Evolutionary conservation across 768 basidiomycete genomes (phyloP), one percentile per base, ranked within the genome.

Genomic region (Guyanaporus albipodus): DNA sequence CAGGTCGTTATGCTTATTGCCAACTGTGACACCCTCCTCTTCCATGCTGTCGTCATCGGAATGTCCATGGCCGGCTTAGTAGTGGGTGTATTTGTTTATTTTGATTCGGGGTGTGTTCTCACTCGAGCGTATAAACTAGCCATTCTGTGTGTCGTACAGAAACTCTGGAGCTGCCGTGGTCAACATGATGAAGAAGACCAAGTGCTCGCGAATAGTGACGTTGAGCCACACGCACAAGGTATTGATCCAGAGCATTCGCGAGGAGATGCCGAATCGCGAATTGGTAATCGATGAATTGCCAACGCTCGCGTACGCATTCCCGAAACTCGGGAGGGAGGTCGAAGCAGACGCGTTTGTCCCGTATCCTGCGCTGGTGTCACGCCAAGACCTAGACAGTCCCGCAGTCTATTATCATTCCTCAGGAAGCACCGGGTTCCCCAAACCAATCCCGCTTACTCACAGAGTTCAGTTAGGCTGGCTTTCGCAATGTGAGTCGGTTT

Each of bases 131-230:
- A 8, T 11, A 9, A 4, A 38, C 10, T 37, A 60, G 65, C 51
- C 62, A 6, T 74, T 76, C 40, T 61, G 58, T 3, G 62, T 70
- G 14, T 72, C 70, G 0, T 55, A 67, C 1, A 53, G 71, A 42
- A 77, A 75, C 56, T 73, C 74, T 1, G 58, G 70, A 0, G 67
- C 70, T 1, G 78, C 75, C 0, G 27, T 67, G 6, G 38, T 54
- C 3, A 37, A 42, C 18, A 53, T 62, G 60, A 53, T 64, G 42
- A 49, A 38, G 37, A 58, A 49, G 46, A 50, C 45, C 2, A 43
- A 42, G 10, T 63, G 60, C 14, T 42, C 49, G 4, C 54, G 38
- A 17, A 49, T 63, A 26, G 29, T 62, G 4, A 54, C 58, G 0
- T 41, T 57, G 0, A 21, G 34, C 6, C 55, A 49, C 21, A 49